Conservation (phyloP, 495 filamentous ascomycete genomes). For the Neurospora sp. region DNA sequence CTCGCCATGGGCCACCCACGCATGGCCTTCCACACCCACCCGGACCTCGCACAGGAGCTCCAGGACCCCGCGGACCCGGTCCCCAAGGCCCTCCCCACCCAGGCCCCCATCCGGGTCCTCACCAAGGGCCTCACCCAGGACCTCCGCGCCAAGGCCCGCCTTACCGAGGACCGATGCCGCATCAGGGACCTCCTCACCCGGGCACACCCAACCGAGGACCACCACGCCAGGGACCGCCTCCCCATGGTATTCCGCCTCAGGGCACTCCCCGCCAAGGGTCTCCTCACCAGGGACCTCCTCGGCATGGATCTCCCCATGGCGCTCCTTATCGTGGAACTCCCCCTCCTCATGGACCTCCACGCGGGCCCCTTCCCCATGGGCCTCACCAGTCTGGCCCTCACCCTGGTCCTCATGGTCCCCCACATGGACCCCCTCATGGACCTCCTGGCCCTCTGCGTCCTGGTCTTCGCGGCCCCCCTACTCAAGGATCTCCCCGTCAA, state of each 20-base stretch:
- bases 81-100: neutral
- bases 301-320: conserved; percentile 4
- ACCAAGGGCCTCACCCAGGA: neutral
- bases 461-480: neutral
- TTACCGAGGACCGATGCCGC: neutral
- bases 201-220: neutral
- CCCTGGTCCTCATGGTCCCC: neutral
- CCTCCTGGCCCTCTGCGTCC: neutral
- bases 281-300: neutral
- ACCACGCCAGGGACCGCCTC: neutral
- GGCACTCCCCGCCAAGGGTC: neutral
- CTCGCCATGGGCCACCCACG: conserved; percentile 21
- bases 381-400: conserved; percentile 9
- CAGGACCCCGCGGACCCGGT: neutral
- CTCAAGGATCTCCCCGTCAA: conserved; percentile 8
- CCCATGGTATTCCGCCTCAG: neutral
- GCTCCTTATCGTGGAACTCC: neutral
- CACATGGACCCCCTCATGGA: conserved; percentile 3
- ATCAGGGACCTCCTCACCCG: neutral
- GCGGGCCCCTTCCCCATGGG: conserved; percentile 4
- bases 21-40: conserved; percentile 12
- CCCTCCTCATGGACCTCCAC: neutral
- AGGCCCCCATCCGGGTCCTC: neutral
- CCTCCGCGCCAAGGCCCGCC: conserved; percentile 3
- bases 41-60: neutral